These are phyloP conservation scores for Xylaria intraflava DNA, from an alignment of 495 filamentous ascomycete genomes.

Conservation along the genomic window DNA sequence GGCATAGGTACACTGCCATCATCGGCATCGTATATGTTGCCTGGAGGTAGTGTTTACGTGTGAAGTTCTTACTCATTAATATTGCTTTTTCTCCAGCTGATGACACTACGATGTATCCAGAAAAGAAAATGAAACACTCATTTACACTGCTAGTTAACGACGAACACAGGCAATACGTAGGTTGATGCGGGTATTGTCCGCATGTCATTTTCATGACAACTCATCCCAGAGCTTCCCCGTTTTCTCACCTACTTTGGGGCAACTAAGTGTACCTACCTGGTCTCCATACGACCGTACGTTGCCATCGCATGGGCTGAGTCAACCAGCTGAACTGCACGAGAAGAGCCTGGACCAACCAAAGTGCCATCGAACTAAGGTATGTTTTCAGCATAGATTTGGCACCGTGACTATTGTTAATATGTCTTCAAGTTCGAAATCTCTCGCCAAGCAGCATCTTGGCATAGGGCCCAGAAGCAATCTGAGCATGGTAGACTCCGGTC, in stretches of 20 bases:
- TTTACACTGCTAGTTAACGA: not conserved
- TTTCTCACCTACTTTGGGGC: not conserved
- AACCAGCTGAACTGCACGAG: conserved; percentile 8
- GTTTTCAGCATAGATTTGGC: not conserved
- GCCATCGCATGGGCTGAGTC: conserved; percentile 6
- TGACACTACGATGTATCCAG: no score
- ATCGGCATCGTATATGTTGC: no score
- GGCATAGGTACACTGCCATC: no score
- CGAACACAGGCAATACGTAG: not conserved
- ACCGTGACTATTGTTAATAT: conserved; percentile 3
- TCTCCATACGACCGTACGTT: not conserved
- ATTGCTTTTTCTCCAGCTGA: no score
- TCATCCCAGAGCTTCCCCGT: not conserved
- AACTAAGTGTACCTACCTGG: not conserved
- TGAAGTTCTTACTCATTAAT: no score
- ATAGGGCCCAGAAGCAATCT: conserved; percentile 2
- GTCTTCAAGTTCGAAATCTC: not conserved
- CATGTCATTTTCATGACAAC: not conserved
- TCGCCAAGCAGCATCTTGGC: not conserved
- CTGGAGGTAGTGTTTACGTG: no score
- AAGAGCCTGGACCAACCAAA: conserved; percentile 3
- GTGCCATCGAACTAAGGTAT: not conserved
- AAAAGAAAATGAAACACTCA: no score
- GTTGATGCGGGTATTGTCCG: not conserved
- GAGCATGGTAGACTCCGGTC: not conserved